Conservation (phyloP, 2,329 filamentous ascomycete species). For the Pseudocercospora eumusae region DNA sequence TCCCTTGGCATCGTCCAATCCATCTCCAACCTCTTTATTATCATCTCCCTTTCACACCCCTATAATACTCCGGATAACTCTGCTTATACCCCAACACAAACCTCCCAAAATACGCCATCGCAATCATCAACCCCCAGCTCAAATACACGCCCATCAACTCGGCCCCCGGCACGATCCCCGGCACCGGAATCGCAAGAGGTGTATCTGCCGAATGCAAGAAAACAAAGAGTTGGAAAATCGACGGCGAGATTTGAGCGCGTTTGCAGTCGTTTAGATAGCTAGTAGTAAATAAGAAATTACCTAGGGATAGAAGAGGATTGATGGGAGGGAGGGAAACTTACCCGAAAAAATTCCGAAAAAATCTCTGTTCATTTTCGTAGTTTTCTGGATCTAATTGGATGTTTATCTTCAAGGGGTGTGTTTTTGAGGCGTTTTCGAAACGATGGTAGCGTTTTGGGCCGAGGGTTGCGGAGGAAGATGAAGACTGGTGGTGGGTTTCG, state of each 20-base stretch:
- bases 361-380: slow-evolving; percentile 29
- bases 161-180: slow-evolving; percentile 13
- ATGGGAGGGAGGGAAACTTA: too few relatives aligned
- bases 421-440: slow-evolving; percentile 28
- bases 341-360: slow-evolving; percentile 31
- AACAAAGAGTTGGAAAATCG: slow-evolving; percentile 30
- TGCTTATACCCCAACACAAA: slow-evolving; percentile 27
- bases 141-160: slow-evolving; percentile 25
- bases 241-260: slow-evolving; percentile 19
- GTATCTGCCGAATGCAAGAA: slow-evolving; percentile 29
- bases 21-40: slow-evolving; percentile 13
- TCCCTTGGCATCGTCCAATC: not conserved
- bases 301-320: too few relatives aligned
- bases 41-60: slow-evolving; percentile 25
- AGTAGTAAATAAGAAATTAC: too few relatives aligned
- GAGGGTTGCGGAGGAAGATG: slow-evolving; percentile 18
- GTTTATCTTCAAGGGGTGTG: slow-evolving; percentile 25
- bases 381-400: slow-evolving; percentile 29
- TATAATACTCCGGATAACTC: slow-evolving; percentile 29
- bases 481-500: too few relatives aligned
- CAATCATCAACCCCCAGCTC: slow-evolving; percentile 26
- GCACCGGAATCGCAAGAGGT: slow-evolving; percentile 29
- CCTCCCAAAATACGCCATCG: slow-evolving; percentile 24
- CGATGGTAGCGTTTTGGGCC: slow-evolving; percentile 28
- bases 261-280: slow-evolving; percentile 29